Base-by-base conservation (phyloP, 2,329 filamentous ascomycete genomes). In the Knoxdaviesia proteae region DNA sequence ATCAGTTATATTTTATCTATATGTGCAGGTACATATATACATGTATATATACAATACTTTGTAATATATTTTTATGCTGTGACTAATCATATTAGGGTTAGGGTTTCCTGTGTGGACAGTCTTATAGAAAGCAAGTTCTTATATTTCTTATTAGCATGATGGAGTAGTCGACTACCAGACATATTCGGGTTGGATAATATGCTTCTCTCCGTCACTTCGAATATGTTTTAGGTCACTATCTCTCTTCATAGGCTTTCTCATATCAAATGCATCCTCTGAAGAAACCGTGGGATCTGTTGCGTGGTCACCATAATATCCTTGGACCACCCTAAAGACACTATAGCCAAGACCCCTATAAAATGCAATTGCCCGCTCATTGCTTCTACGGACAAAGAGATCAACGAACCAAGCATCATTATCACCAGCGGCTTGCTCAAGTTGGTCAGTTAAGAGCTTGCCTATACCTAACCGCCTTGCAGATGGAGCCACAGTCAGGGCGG, bases 291-390 rank as follows among this genome's bases (percentile, higher is more conserved):
- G 72, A 43, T 75, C 71, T 42, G 64, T 69, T 32, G 77, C 71
- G 55, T 92, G 82, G 56, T 94, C 87, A 48, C 81, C 84, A 54
- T 98, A 98, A 59, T 98, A 98, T 52, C 81, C 80, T 51, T 84
- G 77, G 38, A 98, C 88, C 7, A 84, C 74, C 39, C 90, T 71
- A 61, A 81, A 98, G 39, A 96, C 80, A 45, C 76, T 86, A 58
- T 98, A 94, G 50, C 90, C 90, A 71, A 96, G 78, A 50, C 74
- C 80, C 57, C 81, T 77, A 59, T 98, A 98, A 60, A 98, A 78
- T 41, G 72, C 69, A 53, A 94, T 87, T 6, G 90, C 90, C 49
- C 83, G 78, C 53, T 75, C 69, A 58, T 98, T 98, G 54, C 84
- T 87, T 48, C 78, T 80, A 38, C 90, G 70, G 39, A 98, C 90